Percentiles rank a stretch among this genome's conserved stretches.
Conservation (phyloP, 768 basidiomycete species). For the Tricholoma matsutake region DNA sequence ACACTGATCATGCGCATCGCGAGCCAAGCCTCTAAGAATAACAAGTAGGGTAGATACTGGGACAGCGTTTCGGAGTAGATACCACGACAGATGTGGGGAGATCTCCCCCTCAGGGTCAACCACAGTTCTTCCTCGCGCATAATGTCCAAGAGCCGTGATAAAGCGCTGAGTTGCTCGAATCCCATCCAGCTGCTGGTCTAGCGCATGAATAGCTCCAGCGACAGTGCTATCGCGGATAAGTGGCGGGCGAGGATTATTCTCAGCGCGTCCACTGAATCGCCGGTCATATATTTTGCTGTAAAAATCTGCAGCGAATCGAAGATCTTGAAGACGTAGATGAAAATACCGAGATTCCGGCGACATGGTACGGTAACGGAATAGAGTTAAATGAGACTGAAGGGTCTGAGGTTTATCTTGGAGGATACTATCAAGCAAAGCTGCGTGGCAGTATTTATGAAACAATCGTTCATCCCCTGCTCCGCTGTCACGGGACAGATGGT, state of each 20-base stretch:
- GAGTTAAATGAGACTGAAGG: conserved; percentile 67
- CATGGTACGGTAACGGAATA: conserved; percentile 69
- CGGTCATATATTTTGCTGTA: conserved; percentile 73
- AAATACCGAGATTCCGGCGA: conserved; percentile 56
- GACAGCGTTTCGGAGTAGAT: conserved; percentile 64
- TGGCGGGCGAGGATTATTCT: conserved; percentile 62
- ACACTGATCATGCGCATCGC: conserved; percentile 60
- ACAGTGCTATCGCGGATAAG: conserved; percentile 73
- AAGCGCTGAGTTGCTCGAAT: conserved; percentile 42
- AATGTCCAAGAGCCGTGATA: conserved; percentile 42
- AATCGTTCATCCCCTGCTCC: conserved; percentile 56
- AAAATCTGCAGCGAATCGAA: conserved; percentile 73
- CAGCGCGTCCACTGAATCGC: conserved; percentile 67
- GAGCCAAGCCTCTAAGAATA: conserved; percentile 58
- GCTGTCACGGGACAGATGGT: conserved; percentile 66
- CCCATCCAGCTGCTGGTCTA: conserved; percentile 55
- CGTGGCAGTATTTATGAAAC: conserved; percentile 73
- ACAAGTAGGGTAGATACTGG: conserved; percentile 67
- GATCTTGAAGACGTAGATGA: conserved; percentile 67
- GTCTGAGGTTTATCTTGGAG: conserved; percentile 87
- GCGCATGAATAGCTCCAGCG: conserved; percentile 57
- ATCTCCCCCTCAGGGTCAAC: conserved; percentile 27
- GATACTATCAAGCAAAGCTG: conserved; percentile 79
- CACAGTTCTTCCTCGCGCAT: conserved; percentile 52
- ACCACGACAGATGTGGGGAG: conserved; percentile 59